Conservation (phyloP, 2,329 filamentous ascomycete species). For the Phoma sp. region DNA sequence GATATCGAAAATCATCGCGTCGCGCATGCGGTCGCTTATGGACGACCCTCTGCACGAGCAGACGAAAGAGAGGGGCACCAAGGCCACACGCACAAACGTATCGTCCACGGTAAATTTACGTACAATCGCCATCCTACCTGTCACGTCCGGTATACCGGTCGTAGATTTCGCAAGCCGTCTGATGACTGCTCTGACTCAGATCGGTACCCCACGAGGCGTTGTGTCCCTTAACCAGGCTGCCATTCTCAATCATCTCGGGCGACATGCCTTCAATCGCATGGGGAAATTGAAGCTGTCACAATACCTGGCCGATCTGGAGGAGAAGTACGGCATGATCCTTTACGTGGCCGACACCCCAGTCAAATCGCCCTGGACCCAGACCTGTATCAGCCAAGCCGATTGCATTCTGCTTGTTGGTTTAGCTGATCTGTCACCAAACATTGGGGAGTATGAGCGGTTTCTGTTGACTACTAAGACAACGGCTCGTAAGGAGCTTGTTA, state of each 20-base stretch:
- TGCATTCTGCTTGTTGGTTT: constrained; percentile 92
- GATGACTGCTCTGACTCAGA: constrained; percentile 85
- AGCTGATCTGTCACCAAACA: constrained; percentile 85
- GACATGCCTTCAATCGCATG: constrained; percentile 97
- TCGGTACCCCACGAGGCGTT: constrained; percentile 87
- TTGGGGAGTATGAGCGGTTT: constrained; percentile 96
- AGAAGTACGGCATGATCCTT: constrained; percentile 93
- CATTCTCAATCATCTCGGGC: constrained; percentile 91
- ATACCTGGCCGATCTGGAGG: constrained; percentile 94
- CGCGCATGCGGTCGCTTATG: constrained; percentile 87
- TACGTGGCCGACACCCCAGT: constrained; percentile 97
- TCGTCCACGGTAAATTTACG: constrained; percentile 91
- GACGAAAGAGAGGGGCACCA: constrained; percentile 66
- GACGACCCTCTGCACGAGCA: constrained; percentile 77
- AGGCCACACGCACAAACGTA: constrained; percentile 65
- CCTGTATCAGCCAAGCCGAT: constrained; percentile 95
- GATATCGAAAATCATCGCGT: constrained; percentile 97
- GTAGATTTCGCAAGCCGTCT: constrained; percentile 92
- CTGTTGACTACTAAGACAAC: constrained; percentile 97
- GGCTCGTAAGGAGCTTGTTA: constrained; percentile 87
- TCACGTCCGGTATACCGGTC: constrained; percentile 89
- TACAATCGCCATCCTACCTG: constrained; percentile 89
- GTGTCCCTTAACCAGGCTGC: constrained; percentile 92
- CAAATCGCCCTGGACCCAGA: constrained; percentile 97
- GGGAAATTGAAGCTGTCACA: constrained; percentile 95